A percentile compares a stretch with the other conserved stretches of the same genome.
Evolutionary conservation across 257 asterid species (phyloP).

Genomic region (Eustoma russellianum): DNA sequence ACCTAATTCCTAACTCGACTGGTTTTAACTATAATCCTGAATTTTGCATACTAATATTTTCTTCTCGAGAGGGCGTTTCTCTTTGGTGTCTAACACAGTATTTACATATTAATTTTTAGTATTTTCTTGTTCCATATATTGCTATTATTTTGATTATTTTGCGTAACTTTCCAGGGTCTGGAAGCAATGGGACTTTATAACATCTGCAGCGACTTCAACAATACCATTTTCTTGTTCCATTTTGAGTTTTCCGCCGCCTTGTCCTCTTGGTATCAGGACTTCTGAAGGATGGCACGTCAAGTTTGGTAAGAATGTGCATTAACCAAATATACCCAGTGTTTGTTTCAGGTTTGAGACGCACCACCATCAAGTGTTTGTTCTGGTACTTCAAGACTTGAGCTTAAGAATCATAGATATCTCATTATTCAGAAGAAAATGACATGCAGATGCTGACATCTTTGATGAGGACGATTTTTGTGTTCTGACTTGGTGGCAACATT

Average conservation of each 20-base stretch:
- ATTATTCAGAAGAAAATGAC: no score
- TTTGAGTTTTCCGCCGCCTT: conserved; percentile 68
- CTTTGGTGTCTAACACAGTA: not conserved
- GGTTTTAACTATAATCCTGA: no score
- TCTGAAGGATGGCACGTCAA: conserved; percentile 32
- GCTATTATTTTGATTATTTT: conserved; percentile 6
- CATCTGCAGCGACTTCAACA: conserved; percentile 35
- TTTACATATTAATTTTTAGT: not conserved
- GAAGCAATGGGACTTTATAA: conserved; percentile 80
- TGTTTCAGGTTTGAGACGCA: no score
- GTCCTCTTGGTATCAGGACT: conserved; percentile 47
- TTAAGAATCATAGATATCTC: no score
- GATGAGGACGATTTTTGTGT: no score
- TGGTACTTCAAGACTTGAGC: no score
- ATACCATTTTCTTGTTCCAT: conserved; percentile 54
- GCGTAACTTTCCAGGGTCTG: conserved; percentile 54
- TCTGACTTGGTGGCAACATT: not conserved
- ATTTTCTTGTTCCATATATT: not conserved
- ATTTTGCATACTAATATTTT: no score
- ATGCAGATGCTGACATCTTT: no score
- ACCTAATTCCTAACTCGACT: no score
- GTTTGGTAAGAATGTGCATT: conserved; percentile 19
- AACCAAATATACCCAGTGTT: no score
- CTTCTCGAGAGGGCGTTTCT: no score
- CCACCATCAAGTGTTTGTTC: no score